Base-by-base conservation (phyloP, 2,329 filamentous ascomycete genomes). In the Paramyrothecium sp. region DNA sequence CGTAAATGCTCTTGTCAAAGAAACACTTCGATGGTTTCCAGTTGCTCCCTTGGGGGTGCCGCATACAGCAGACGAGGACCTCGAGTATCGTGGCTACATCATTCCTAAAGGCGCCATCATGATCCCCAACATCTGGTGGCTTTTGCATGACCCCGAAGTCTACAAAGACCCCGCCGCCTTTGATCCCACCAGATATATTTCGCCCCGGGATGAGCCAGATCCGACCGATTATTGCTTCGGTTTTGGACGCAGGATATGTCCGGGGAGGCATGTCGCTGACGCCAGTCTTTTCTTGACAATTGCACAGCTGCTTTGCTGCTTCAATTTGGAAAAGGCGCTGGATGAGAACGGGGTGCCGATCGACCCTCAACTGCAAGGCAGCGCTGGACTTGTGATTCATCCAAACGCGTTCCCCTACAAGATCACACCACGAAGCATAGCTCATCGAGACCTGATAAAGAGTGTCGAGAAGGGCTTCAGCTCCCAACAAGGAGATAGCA, bases 1-100 rank as follows among this genome's bases (percentile, higher is more conserved):
- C 61, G 65, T 81, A 3, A 63, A 70, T 16, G 73, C 72, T 41
- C 61, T 75, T 16, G 68, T 78, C 52, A 78, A 80, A 52, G 78
- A 82, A 63, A 68, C 69, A 0, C 62, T 77, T 21, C 67, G 78
- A 4, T 81, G 74, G 72, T 70, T 75, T 33, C 74, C 77, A 0
- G 67, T 70, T 11, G 59, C 17, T n/a, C 61, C 61, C 26, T 54
- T 58, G 30, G 61, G 61, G 13, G 55, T 61, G 46, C 57, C 58
- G 11, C 62, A 64, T 23, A 56, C 57, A 0, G 56, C 48, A 2
- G 54, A 57, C 3, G 56, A 63, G 22, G 61, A 63, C 21, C 51
- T 58, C 23, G 58, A 55, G 54, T 64, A 63, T 8, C 55, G 56
- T 3, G 59, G 57, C 1, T 54, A 61, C 16, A 55, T 60, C 20